phyloP scores from a whole-genome alignment of 805 yeast species.

The Saccharomycopsis fermentans region DNA sequence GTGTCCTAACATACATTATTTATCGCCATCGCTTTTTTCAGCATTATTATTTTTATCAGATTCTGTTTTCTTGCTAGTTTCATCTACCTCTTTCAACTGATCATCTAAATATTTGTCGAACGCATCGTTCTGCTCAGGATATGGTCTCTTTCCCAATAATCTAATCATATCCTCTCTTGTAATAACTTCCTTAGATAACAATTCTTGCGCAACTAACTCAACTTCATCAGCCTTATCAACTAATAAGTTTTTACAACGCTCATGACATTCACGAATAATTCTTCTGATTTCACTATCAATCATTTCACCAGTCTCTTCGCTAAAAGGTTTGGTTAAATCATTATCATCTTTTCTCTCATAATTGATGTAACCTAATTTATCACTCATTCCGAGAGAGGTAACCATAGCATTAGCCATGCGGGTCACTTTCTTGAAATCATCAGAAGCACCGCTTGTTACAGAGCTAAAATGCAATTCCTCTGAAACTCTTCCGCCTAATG shows the following conservation, averaged over 20 bases:
- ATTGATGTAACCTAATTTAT: conserved; percentile 73
- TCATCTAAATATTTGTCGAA: conserved; percentile 63
- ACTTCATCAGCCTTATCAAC: conserved; percentile 65
- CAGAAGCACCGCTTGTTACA: conserved; percentile 95
- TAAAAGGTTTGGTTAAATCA: conserved; percentile 73
- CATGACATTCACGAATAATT: conserved; percentile 67
- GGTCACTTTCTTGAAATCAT: conserved; percentile 94
- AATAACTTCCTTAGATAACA: conserved; percentile 77
- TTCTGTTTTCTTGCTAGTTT: not conserved
- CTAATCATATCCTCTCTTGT: conserved; percentile 92
- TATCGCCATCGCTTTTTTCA: not conserved
- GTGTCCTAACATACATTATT: not conserved
- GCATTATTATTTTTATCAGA: not conserved
- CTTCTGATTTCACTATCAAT: conserved; percentile 80
- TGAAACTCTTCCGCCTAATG: conserved; percentile 92
- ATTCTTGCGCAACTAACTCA: conserved; percentile 76
- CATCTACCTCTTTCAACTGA: conserved; percentile 9
- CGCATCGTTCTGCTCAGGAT: conserved; percentile 83
- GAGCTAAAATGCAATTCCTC: conserved; percentile 87
- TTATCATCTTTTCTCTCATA: conserved; percentile 58
- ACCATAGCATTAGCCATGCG: conserved; percentile 93
- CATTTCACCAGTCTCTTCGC: conserved; percentile 71
- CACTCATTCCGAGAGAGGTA: conserved; percentile 82
- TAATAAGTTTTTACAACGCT: conserved; percentile 57
- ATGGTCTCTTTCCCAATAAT: conserved; percentile 83